phyloP scores from a whole-genome alignment of 331 rosid genomes.

The Cucumis variabilis region DNA sequence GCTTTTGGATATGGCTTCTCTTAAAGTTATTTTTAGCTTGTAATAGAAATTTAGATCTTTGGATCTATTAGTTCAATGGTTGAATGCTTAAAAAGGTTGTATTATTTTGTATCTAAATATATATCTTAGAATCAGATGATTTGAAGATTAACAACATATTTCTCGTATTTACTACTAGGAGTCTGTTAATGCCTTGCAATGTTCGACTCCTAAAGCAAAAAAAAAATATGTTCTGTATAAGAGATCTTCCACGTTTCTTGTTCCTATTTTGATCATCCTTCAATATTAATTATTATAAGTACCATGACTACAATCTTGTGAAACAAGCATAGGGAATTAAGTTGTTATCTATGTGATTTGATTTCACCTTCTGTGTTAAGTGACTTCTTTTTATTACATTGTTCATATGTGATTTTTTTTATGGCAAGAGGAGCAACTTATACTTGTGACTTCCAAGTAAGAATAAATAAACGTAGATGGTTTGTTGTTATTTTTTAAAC shows the following conservation, averaged over 20 bases:
- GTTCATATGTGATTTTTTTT: not conserved
- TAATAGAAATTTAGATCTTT: not conserved
- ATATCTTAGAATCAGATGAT: not conserved
- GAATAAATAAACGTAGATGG: not conserved
- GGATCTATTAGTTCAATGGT: not conserved
- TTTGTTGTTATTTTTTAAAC: not conserved
- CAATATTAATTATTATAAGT: not conserved
- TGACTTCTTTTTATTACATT: conserved; percentile 3
- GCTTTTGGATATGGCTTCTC: not conserved
- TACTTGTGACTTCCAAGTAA: not conserved
- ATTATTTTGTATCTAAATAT: not conserved
- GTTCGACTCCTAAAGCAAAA: not conserved
- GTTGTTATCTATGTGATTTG: not conserved
- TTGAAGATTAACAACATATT: too few relatives aligned
- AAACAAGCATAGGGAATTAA: not conserved
- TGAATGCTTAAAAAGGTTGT: conserved; percentile 4
- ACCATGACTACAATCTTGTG: not conserved
- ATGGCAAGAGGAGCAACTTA: not conserved
- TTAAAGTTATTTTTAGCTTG: not conserved
- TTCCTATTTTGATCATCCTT: not conserved
- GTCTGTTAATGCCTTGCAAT: not conserved
- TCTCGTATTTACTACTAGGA: not conserved
- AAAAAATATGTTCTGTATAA: not conserved
- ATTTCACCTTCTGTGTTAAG: not conserved
- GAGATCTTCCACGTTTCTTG: not conserved